Base-by-base conservation (phyloP, 352 stramenopile genomes). In the Pythium aristosporum region DNA sequence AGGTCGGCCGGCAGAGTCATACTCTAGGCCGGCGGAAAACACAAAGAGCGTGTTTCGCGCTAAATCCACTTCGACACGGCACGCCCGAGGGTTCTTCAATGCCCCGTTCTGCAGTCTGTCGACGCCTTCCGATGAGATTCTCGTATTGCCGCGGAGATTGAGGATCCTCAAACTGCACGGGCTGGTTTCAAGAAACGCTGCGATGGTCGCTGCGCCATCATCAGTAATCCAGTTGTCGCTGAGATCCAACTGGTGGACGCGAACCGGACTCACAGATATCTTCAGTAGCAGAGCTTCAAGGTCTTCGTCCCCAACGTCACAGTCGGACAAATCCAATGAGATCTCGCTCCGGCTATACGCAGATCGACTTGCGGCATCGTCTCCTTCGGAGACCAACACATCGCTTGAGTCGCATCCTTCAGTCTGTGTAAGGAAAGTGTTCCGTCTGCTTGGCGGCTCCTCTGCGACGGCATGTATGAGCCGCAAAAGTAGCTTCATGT, bases 381-480 rank as follows among this genome's bases (percentile, higher is more conserved):
- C 36, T 13, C 34, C 11, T 39, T 39, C 21, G 9, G 30, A 56
- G 49, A 80, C 75, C 20, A 83, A 61, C 15, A 85, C 39, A 54
- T 88, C 76, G 43, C 76, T 85, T 21, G 67, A 47, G 21, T 1
- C 57, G 21, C 0, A 16, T 2, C 28, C 25, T 15, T 67, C 42
- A n/a, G 67, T 48, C 51, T 88, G 75, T 2, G 77, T 88, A 6
- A 86, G 41, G 55, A 88, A 88, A 9, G 77, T 86, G 13, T 61
- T 71, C 59, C 74, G 71, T 13, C 59, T 65, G n/a, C 70, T 43
- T 12, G 68, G 63, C 25, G 74, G 67, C 30, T 71, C 74, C 11
- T 75, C 71, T 1, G 55, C 50, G 34, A 83, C 69, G 28, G 77
- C 13, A 25, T 85, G 75, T 11, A 88, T 62, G 15, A 84, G 34